Percentiles rank a stretch among this genome's conserved stretches.
Evolutionary conservation across 1,284 basidiomycete species (phyloP).

Genomic region (Vanrija sp.): DNA sequence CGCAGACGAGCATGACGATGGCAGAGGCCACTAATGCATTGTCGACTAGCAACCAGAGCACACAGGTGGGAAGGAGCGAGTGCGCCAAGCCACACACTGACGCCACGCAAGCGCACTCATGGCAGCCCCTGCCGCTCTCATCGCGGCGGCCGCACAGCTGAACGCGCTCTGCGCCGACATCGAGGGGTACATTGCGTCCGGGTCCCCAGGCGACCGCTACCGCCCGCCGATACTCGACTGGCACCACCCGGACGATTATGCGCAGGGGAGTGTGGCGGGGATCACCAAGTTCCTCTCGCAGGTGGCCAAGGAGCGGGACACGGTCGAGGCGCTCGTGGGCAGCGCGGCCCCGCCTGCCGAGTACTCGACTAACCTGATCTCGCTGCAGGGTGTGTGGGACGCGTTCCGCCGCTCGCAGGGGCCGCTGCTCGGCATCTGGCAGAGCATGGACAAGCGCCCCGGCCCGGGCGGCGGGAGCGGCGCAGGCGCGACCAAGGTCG

Average conservation of each 20-base stretch:
- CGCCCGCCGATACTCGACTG: slow-evolving; percentile 39
- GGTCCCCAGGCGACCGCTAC: slow-evolving; percentile 18
- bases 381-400: slow-evolving; percentile 40
- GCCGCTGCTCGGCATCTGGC: slow-evolving; percentile 32
- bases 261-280: slow-evolving; percentile 29
- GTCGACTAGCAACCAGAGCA: no score
- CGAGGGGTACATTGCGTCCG: slow-evolving; percentile 4
- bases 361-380: slow-evolving; percentile 33
- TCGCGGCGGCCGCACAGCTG: no score
- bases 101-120: no score
- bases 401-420: slow-evolving; percentile 29
- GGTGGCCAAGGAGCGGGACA: slow-evolving; percentile 30
- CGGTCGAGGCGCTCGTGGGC: slow-evolving; percentile 26
- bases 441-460: slow-evolving; percentile 23
- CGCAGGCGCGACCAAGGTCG: slow-evolving; percentile 52
- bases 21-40: no score
- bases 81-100: no score
- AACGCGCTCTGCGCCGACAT: slow-evolving; percentile 5
- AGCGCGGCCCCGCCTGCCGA: slow-evolving; percentile 26
- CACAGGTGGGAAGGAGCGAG: no score
- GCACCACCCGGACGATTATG: slow-evolving; percentile 33
- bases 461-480: slow-evolving; percentile 1
- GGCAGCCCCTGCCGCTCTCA: no score
- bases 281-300: slow-evolving; percentile 31
- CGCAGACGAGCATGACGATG: background rate